Base-by-base conservation (phyloP, 2,329 filamentous ascomycete species). In the Paracoccidioides brasiliensis region DNA sequence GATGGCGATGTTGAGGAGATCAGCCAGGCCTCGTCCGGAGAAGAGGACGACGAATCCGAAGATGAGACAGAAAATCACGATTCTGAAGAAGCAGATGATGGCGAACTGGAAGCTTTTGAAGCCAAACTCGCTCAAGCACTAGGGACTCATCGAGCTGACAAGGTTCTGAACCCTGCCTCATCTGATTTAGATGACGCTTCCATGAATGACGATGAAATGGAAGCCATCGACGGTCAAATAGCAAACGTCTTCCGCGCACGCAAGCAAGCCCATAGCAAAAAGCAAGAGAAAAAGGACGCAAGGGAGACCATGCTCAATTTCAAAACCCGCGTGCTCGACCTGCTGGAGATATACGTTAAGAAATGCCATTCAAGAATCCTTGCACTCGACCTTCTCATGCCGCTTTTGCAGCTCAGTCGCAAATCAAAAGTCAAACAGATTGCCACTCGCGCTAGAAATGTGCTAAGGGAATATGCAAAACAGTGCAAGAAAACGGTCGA, bases 191-290 rank as follows among this genome's bases (percentile, higher is more conserved):
- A 76, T 10, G 80, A 80, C 58, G 83, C 80, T 2, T 88, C 95
- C 70, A 95, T 98, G 90, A 86, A 89, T 58, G 91, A 97, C 71
- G 90, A 91, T 15, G 86, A 95, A 67, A 97, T 97, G 93, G 84
- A 95, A 72, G 84, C 84, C 3, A 76, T 97, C 14, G 91, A 97
- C 64, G 80, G 80, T 9, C 85, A 91, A 66, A 81, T 98, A 3
- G 82, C 84, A 52, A 87, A 88, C 60, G 88, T 96, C 59, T 94
- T 97, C 77, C 83, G 84, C 61, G 84, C 90, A 61, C 83, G 84
- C 51, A 81, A 80, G 61, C 84, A 88, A 68, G 75, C 75, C 14
- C 74, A 76, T 1, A 84, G 79, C 67, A 85, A 86, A 66, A 93
- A 90, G 73, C 87, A 90, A 70, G 84, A 93, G 66, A 86, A 86